phyloP scores from a whole-genome alignment of 108 stramenopile species.

The Cyclostephanos invisitatus region DNA sequence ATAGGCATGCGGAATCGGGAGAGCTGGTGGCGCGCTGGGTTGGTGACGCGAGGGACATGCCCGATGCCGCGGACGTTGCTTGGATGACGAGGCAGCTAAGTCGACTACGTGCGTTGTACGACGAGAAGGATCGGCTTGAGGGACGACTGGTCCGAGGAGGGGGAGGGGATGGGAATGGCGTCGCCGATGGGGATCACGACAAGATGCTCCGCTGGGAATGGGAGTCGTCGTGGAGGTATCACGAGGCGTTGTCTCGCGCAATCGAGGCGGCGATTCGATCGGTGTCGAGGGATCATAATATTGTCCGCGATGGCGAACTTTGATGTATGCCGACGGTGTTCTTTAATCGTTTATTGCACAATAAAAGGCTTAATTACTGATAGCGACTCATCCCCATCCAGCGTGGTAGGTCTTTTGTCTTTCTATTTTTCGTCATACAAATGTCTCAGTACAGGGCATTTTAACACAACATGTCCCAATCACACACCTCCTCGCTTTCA shows the following conservation, averaged over 20 bases:
- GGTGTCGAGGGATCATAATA: constrained; percentile 1
- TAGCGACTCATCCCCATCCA: no score
- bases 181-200: neutral
- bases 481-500: neutral
- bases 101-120: constrained; percentile 14
- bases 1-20: constrained; percentile 12
- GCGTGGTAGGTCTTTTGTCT: no score
- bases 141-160: constrained; percentile 14
- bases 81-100: constrained; percentile 34
- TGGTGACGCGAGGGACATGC: constrained; percentile 4
- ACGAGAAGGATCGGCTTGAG: constrained; percentile 25
- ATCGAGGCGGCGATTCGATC: constrained; percentile 19
- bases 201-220: constrained; percentile 41
- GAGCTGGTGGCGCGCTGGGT: constrained; percentile 28
- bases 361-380: no score
- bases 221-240: constrained; percentile 47
- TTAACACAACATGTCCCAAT: neutral
- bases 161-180: constrained; percentile 6
- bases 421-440: no score
- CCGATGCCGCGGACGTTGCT: constrained; percentile 26
- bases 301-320: constrained; percentile 18
- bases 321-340: constrained; percentile 2
- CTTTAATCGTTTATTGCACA: no score
- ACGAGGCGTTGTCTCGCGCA: constrained; percentile 31
- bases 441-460: no score